Evolutionary conservation across 768 basidiomycete species (phyloP).

Genomic region (Piloderma croceum): DNA sequence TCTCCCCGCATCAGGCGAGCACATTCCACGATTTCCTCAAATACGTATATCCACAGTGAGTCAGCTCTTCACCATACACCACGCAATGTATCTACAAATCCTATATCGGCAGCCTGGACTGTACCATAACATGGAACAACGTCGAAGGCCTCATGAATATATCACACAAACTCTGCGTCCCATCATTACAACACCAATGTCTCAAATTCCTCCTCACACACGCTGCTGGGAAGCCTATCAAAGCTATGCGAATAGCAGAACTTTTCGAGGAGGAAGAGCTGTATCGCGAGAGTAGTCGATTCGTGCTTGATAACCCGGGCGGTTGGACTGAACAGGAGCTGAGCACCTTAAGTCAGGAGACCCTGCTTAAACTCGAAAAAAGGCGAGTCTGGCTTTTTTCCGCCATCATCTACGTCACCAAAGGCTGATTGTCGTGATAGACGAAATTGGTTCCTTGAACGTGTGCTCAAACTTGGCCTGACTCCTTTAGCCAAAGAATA

Average conservation of each 20-base stretch:
- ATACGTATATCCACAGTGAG: conserved; percentile 90
- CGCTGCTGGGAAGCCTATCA: conserved; percentile 88
- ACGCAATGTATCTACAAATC: conserved; percentile 3
- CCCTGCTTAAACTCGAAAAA: conserved; percentile 85
- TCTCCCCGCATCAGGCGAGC: conserved; percentile 43
- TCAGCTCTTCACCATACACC: conserved; percentile 4
- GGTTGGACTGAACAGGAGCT: conserved; percentile 79
- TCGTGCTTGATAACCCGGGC: conserved; percentile 88
- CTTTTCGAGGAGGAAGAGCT: conserved; percentile 86
- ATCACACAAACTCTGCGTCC: conserved; percentile 82
- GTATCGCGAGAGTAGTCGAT: conserved; percentile 86
- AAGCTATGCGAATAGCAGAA: conserved; percentile 89
- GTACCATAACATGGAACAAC: conserved; percentile 93
- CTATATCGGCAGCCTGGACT: conserved; percentile 56
- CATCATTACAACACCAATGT: conserved; percentile 75
- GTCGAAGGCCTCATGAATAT: conserved; percentile 90
- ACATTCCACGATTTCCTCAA: conserved; percentile 93
- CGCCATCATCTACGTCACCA: neutral
- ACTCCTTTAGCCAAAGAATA: conserved; percentile 90
- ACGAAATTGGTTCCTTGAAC: conserved; percentile 92
- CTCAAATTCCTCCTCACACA: conserved; percentile 85
- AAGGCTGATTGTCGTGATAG: conserved; percentile 34
- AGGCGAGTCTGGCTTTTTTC: conserved; percentile 37
- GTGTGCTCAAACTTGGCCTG: conserved; percentile 85
- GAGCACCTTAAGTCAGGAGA: conserved; percentile 75